Conservation (phyloP, 164 flowering plant species). For the Stephania japonica region DNA sequence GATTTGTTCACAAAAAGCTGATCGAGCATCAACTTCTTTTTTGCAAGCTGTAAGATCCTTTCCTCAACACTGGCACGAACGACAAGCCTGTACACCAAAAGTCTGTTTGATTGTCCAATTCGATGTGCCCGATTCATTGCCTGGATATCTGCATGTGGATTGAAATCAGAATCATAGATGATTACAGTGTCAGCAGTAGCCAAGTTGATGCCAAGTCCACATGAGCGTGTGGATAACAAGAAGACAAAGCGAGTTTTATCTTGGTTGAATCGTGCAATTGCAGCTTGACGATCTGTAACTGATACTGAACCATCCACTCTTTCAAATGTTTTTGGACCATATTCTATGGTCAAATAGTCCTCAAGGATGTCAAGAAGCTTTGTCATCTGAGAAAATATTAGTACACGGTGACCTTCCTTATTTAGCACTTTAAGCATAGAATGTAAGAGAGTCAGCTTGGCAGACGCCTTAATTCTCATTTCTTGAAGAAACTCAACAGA, state of each 20-base stretch:
- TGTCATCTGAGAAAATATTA: slow-evolving; percentile 98
- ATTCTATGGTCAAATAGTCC: slow-evolving; percentile 83
- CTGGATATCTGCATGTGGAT: slow-evolving; percentile 99
- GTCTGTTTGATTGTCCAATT: slow-evolving; percentile 93
- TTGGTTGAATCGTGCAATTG: slow-evolving; percentile 92
- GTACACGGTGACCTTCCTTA: slow-evolving; percentile 90
- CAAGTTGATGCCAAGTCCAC: slow-evolving; percentile 98
- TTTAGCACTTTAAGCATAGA: slow-evolving; percentile 79
- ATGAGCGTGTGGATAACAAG: slow-evolving; percentile 88
- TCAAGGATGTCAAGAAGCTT: slow-evolving; percentile 98
- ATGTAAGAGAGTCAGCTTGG: slow-evolving; percentile 88
- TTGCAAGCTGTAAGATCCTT: slow-evolving; percentile 96
- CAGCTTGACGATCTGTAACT: slow-evolving; percentile 89
- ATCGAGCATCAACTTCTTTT: slow-evolving; percentile 97
- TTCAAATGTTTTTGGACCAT: slow-evolving; percentile 89
- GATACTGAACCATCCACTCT: slow-evolving; percentile 99
- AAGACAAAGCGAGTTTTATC: slow-evolving; percentile 94
- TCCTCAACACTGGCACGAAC: slow-evolving; percentile 99
- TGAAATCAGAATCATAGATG: slow-evolving; percentile 98
- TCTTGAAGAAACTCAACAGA: slow-evolving; percentile 93
- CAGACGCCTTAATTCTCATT: slow-evolving; percentile 98
- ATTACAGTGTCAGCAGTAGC: slow-evolving; percentile 99
- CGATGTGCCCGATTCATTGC: slow-evolving; percentile 99
- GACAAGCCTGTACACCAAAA: slow-evolving; percentile 92
- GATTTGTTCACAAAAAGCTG: slow-evolving; percentile 97